phyloP scores from a whole-genome alignment of 352 stramenopile genomes.

The Globisporangium takayamanum region DNA sequence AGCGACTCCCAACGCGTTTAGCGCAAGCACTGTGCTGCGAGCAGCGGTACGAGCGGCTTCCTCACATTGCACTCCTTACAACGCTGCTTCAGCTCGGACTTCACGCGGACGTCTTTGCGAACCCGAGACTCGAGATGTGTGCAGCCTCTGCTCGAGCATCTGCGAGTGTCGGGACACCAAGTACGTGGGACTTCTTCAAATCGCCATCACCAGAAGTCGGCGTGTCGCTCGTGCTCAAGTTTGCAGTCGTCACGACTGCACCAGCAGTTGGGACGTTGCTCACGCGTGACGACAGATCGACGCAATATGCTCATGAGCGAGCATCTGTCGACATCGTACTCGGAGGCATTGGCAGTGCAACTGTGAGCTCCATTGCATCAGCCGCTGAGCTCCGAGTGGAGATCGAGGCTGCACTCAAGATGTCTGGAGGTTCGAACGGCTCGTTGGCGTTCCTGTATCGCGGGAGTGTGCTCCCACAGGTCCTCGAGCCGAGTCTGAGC shows the following conservation, averaged over 20 bases:
- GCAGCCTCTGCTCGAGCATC: not conserved
- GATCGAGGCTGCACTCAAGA: constrained; percentile 2
- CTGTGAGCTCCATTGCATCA: not conserved
- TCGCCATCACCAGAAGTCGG: not conserved
- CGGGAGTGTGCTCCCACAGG: constrained; percentile 16
- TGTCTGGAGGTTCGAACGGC: not conserved
- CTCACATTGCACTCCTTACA: constrained; percentile 13
- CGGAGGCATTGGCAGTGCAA: constrained; percentile 10
- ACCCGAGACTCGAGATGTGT: not conserved
- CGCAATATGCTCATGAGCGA: not conserved
- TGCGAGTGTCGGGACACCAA: not conserved
- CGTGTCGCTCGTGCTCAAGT: constrained; percentile 21
- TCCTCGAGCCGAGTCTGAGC: constrained; percentile 16
- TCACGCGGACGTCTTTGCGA: constrained; percentile 17
- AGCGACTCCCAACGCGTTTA: not conserved
- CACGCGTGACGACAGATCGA: not conserved
- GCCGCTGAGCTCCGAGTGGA: constrained; percentile 2
- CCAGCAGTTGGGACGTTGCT: not conserved
- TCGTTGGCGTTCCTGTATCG: constrained; percentile 25
- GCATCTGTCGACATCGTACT: not conserved
- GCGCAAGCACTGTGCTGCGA: constrained; percentile 2
- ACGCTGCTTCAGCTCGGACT: constrained; percentile 27
- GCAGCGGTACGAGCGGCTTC: not conserved
- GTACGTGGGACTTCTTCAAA: not conserved
- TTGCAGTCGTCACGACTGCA: constrained; percentile 8